Conservation (phyloP, 2,329 filamentous ascomycete genomes). For the Aspergillus intermedius region DNA sequence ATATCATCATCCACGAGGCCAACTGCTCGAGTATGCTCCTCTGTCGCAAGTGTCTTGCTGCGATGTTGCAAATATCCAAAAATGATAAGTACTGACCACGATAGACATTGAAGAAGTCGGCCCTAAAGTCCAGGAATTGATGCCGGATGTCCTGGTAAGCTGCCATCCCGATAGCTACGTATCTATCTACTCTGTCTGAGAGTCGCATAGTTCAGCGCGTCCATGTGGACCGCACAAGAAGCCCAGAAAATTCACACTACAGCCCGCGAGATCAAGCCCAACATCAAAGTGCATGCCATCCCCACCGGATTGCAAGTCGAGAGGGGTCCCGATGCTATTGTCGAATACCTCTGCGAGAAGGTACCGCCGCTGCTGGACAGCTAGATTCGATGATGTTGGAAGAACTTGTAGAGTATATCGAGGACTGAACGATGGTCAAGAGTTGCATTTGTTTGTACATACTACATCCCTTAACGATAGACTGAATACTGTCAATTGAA, state of each 20-base stretch:
- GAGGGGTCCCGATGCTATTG: conserved; percentile 37
- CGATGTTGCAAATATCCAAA: no score
- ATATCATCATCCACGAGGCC: conserved; percentile 56
- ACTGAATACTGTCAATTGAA: no score
- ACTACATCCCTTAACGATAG: no score
- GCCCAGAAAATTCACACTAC: conserved; percentile 32
- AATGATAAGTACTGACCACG: neutral
- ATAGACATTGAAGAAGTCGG: conserved; percentile 50
- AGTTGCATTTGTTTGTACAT: neutral
- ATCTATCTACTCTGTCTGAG: neutral
- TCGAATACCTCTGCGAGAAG: conserved; percentile 37
- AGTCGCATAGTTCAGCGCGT: conserved; percentile 51
- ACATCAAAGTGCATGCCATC: conserved; percentile 39
- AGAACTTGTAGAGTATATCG: neutral
- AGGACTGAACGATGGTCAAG: neutral
- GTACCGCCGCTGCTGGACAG: conserved; percentile 34
- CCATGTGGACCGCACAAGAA: conserved; percentile 48
- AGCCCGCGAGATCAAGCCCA: conserved; percentile 30
- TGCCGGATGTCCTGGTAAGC: conserved; percentile 52
- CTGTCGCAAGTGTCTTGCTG: no score
- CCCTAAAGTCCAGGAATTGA: conserved; percentile 45
- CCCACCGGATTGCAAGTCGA: conserved; percentile 38
- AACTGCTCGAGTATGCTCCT: conserved; percentile 53
- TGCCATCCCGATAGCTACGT: conserved; percentile 2
- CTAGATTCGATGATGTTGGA: conserved; percentile 4